Evolutionary conservation across 768 basidiomycete species (phyloP).

Genomic region (Boletus subcaerulescens): DNA sequence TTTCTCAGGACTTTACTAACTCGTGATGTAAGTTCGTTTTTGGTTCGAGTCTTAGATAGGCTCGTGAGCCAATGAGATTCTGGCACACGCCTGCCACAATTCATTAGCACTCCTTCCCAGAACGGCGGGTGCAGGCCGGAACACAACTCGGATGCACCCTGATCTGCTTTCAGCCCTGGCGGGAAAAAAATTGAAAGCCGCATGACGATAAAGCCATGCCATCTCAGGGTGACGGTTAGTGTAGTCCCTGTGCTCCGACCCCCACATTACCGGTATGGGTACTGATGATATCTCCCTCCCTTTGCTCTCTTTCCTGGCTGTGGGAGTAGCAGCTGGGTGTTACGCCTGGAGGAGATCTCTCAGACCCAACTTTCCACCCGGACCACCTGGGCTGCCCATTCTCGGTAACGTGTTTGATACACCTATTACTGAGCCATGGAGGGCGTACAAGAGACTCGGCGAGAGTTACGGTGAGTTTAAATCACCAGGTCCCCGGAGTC

Average conservation of each 20-base stretch:
- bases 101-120: background rate
- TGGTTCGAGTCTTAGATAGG: background rate
- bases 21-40: background rate
- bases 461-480: constrained; percentile 2
- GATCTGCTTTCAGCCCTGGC: background rate
- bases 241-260: background rate
- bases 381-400: constrained; percentile 4
- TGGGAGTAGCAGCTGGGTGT: background rate
- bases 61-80: background rate
- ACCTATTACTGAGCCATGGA: constrained; percentile 4
- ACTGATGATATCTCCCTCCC: background rate
- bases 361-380: constrained; percentile 1
- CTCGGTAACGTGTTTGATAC: constrained; percentile 9
- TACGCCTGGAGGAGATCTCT: background rate
- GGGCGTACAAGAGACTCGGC: background rate
- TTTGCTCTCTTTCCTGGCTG: background rate
- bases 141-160: background rate
- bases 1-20: background rate
- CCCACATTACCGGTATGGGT: background rate
- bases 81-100: too few relatives aligned
- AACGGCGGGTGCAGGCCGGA: background rate
- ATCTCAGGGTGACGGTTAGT: too few relatives aligned
- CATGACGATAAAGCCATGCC: background rate
- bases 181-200: background rate
- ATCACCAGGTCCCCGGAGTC: background rate